Evolutionary conservation across 495 filamentous ascomycete species (phyloP), one percentile per base, ranked within the genome.

Genomic region (Penicillium egyptiacum): DNA sequence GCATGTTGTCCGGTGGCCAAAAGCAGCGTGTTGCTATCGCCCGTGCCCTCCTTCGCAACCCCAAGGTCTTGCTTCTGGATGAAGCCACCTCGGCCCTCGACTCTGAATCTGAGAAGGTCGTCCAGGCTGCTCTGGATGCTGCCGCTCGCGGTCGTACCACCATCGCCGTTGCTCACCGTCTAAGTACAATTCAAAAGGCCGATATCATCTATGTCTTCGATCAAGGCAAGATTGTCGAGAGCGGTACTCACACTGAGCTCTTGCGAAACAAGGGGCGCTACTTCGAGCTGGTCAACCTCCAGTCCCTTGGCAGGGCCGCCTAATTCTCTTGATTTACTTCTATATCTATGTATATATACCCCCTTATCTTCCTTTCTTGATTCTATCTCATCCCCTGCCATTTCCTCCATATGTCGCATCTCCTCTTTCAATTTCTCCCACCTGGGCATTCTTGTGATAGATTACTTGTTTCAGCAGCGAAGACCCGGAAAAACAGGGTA

Each of bases 131-230:
- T 0, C 76, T 95, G 19, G 88, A 91, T 63, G 79, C 81, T 30
- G 88, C 88, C 1, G 87, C 88, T 2, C 79, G 82, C 59, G 89
- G 89, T 31, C 78, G 89, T 28, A 92, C 89, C 0, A 91, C 89
- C 2, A 86, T 92, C 51, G 88, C 88, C 1, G 88, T 92, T 1
- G 89, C 89, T 20, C 89, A 92, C 67, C 81, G 88, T 25, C 69
- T 92, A 19, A 87, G 83, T 55, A 91, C 89, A 1, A 90, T 92
- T 52, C 88, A 92, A 70, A 88, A 90, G 55, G 90, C 90, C 12
- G 90, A 92, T 66, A 68, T 89, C 47, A 94, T 93, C 60, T 92
- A 91, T 53, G 90, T 94, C 41, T 87, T 94, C 65, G 88, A 92
- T 61, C 82, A 85, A 56, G 90, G 90, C 31, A 77, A 75, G 53